Evolutionary conservation across 139 green algal species (phyloP), one percentile per base, ranked within the genome.

Genomic region (Choricystis sp.): DNA sequence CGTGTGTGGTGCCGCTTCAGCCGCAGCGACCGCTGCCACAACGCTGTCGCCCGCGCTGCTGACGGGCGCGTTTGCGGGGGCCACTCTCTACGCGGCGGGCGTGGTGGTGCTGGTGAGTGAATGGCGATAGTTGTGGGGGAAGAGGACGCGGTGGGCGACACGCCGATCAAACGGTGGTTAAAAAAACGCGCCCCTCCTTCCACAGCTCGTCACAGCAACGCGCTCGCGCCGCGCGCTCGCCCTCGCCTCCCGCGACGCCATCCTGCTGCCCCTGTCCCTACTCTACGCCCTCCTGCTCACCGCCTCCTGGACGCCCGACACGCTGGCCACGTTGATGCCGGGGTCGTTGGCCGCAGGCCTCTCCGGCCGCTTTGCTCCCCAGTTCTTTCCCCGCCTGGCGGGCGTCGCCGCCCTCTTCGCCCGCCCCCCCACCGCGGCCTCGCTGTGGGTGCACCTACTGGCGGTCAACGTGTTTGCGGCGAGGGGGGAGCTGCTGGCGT

Each of bases 401-500:
- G 81, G 78, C 61, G 86, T 90, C 55, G 61, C 55, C 20, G 56
- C 56, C 19, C 70, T 90, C 3, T 90, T 90, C 62, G 74, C 68
- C 4, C 72, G 79, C 3, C 30, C 64, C 21, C n/a, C 63, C 22
- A 87, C 81, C 4, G 72, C 80, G 3, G 78, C 83, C 5, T 85
- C 76, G 3, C 67, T 81, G 14, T 74, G 82, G 72, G 62, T 87
- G 26, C 83, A 90, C 60, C 48, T 90, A 20, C 52, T 85, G 25
- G 61, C 68, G 40, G 79, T 88, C 69, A 87, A 89, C 68, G 59
- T 87, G 16, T 86, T 89, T 67, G 66, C 78, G 1, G 79, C 79
- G 0, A 57, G 75, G 2, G 30, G 24, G 9, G n/a, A n/a, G n/a
- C n/a, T n/a, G n/a, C n/a, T n/a, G n/a, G n/a, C n/a, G n/a, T n/a